Conservation (phyloP, 257 asterid species). For the Fraxinus americana region DNA sequence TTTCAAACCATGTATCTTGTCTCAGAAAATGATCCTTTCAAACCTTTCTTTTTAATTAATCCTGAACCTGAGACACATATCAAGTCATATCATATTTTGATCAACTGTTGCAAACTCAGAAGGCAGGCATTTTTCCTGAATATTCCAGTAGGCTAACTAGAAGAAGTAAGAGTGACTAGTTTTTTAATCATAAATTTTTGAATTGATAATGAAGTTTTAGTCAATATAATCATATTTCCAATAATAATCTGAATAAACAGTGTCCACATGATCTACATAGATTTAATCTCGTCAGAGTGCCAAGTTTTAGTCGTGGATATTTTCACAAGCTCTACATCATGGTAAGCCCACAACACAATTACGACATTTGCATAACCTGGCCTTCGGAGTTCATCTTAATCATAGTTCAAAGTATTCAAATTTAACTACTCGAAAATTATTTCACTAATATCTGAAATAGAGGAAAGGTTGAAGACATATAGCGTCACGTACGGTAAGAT, state of each 20-base stretch:
- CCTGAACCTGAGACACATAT: conserved; percentile 62
- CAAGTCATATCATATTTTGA: neutral
- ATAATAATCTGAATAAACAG: neutral
- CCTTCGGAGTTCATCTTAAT: neutral
- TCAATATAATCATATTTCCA: neutral
- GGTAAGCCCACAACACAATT: neutral
- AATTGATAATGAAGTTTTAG: neutral
- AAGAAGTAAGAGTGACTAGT: neutral
- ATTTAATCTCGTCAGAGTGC: neutral
- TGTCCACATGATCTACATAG: neutral
- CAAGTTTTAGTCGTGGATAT: neutral
- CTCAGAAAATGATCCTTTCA: conserved; percentile 74
- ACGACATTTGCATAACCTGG: neutral
- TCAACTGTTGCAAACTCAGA: neutral
- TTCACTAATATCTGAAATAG: neutral
- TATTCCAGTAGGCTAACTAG: neutral
- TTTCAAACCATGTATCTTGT: conserved; percentile 23
- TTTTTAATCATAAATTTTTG: neutral
- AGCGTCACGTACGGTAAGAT: neutral
- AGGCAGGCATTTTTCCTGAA: neutral
- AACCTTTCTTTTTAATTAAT: conserved; percentile 68
- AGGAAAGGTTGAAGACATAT: neutral
- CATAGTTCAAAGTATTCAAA: neutral
- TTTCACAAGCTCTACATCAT: neutral
- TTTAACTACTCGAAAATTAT: neutral